Base-by-base conservation (phyloP, 140 eudicot genomes). In the Erigeron philadelphicus region DNA sequence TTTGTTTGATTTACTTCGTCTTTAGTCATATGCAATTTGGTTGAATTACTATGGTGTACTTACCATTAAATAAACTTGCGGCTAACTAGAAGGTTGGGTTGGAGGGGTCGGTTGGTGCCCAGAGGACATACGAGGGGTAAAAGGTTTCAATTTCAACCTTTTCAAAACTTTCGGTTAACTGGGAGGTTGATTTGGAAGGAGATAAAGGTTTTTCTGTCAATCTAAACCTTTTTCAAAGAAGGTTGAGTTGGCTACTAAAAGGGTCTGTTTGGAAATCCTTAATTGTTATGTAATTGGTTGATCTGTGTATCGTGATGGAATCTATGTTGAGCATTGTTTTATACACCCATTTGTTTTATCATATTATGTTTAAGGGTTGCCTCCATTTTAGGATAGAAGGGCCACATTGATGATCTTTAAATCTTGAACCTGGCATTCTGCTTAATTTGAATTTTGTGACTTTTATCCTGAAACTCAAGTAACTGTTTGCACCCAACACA, bases 301-400 rank as follows among this genome's bases (percentile, higher is more conserved):
- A 72, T 72, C 70, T 48, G 70, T 1, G 7, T 19, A 46, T 68
- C 58, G 67, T 59, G 71, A 76, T 70, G 70, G 50, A 52, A 70
- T 70, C 60, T 64, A 76, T 62, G 53, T 57, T 35, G 23, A 75
- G 41, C 69, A 47, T 68, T 59, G 63, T 57, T 67, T 67, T 66
- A 19, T 48, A 3, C 74, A 67, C 74, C 79, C 16, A 21, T 67
- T 47, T 66, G 25, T 38, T 65, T 25, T 3, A 21, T 47, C 52
- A 7, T 40, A 53, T 68, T 38, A 11, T 53, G 50, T 54, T 68
- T 52, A 9, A 25, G 72, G 61, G 46, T n/a, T 67, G 45, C 72
- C 11, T 47, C 43, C 21, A 48, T 12, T 67, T 66, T 6, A 54
- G 45, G 72, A 49, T 23, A 67, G 35, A 67, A 10, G 6, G 10